Evolutionary conservation across 768 basidiomycete species (phyloP).

Genomic region (Naematelia encephala): DNA sequence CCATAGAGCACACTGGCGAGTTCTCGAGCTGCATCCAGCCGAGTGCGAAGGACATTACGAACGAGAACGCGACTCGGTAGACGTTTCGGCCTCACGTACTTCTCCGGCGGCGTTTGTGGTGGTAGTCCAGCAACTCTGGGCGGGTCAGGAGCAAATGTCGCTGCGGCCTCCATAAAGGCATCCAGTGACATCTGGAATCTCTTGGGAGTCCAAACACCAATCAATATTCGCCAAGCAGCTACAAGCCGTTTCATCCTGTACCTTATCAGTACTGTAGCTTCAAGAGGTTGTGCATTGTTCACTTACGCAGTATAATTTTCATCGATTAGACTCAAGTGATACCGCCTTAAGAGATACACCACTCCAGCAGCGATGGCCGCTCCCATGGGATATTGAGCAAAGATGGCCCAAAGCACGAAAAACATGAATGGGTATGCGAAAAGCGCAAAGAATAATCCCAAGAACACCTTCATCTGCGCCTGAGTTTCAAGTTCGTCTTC

Average conservation of each 20-base stretch:
- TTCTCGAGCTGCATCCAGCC: constrained; percentile 74
- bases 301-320: constrained; percentile 77
- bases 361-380: constrained; percentile 65
- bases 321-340: constrained; percentile 82
- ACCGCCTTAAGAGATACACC: constrained; percentile 74
- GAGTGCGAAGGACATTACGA: constrained; percentile 80
- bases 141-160: constrained; percentile 31
- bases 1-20: constrained; percentile 70
- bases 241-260: constrained; percentile 75
- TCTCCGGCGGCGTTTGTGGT: constrained; percentile 24
- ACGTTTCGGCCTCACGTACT: constrained; percentile 28
- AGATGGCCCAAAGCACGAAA: constrained; percentile 76
- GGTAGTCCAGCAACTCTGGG: constrained; percentile 37
- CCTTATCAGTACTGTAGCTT: constrained; percentile 15
- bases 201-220: constrained; percentile 89
- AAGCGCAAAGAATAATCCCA: constrained; percentile 70
- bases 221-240: constrained; percentile 93
- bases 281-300: not conserved
- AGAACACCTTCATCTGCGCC: constrained; percentile 92
- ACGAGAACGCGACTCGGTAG: constrained; percentile 80
- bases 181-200: constrained; percentile 72
- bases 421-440: constrained; percentile 81
- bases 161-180: constrained; percentile 55
- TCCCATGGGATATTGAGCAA: constrained; percentile 71
- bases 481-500: constrained; percentile 89